Conservation (phyloP, 305 asterid genomes). For the Fraxinus xanthoxyloides region DNA sequence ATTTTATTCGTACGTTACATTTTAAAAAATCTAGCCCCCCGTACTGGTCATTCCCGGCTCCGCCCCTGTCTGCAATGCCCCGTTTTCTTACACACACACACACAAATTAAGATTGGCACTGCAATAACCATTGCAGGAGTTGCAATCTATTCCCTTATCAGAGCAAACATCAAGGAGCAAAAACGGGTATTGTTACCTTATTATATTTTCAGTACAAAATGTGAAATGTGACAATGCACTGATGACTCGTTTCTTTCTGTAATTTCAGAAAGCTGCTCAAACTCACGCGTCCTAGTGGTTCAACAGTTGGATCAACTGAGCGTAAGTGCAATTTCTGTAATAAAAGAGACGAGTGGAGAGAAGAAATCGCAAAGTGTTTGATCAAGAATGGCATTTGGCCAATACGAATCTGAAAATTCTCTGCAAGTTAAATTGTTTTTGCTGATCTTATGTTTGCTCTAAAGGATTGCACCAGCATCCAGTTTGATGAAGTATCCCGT, state of each 20-base stretch:
- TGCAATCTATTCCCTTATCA: slow-evolving; percentile 55
- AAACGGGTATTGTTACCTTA: slow-evolving; percentile 37
- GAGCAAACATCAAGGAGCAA: slow-evolving; percentile 58
- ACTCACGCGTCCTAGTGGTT: slow-evolving; percentile 26
- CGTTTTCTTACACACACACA: background rate
- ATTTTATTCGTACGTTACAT: too few relatives aligned
- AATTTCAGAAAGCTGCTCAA: slow-evolving; percentile 42
- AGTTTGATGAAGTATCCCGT: background rate
- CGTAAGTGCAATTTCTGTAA: slow-evolving; percentile 18
- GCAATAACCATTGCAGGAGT: slow-evolving; percentile 43
- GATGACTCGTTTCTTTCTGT: background rate
- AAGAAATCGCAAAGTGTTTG: background rate
- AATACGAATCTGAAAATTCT: background rate
- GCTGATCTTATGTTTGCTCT: background rate
- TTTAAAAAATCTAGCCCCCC: too few relatives aligned
- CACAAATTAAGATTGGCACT: slow-evolving; percentile 57
- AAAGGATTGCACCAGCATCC: background rate
- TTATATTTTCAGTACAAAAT: background rate
- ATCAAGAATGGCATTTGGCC: background rate
- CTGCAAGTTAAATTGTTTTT: background rate
- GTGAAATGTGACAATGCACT: background rate
- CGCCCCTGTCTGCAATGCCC: too few relatives aligned
- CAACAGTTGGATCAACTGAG: background rate
- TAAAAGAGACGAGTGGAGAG: slow-evolving; percentile 22
- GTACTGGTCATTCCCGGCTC: too few relatives aligned